Evolutionary conservation across 495 filamentous ascomycete genomes (phyloP), one percentile per base, ranked within the genome.

Genomic region (Bacidia rubella): DNA sequence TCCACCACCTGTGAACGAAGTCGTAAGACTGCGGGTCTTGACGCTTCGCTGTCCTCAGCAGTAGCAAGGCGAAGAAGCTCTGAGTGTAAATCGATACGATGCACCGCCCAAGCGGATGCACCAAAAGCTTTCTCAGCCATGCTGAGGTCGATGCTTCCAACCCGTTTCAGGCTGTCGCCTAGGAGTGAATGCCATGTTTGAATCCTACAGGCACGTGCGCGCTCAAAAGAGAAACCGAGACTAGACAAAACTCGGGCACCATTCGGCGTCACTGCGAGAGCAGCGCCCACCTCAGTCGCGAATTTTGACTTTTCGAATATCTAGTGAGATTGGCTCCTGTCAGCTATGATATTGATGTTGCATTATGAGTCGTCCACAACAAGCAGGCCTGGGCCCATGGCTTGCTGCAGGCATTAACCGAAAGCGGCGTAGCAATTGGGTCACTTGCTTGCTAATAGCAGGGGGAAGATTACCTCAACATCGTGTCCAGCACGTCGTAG

Each of bases 401-500:
- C n/a, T n/a, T n/a, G n/a, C n/a, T n/a, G n/a, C n/a, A n/a, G n/a
- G n/a, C n/a, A 32, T 21, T 3, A 39, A 43, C 41, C 15, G 19
- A 15, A 41, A 41, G n/a, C 39, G 20, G 20, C 39, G 20, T 41
- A 20, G 9, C 41, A 5, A 43, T 43, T 43, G 19, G 1, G 11
- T 9, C 11, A 43, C 1, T 15, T 10, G 15, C 3, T 11, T 17
- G 41, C 19, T 17, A 19, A 39, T 9, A 39, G n/a, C 32, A n/a
- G n/a, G n/a, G 32, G 10, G 32, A 39, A n/a, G 9, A 22, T 21
- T 22, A 68, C 66, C 53, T 62, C 49, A 0, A 82, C 75, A 44
- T 67, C 55, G 57, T 81, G 77, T 22, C 77, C 78, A 4, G 68
- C 66, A 1, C 66, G 66, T 51, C 73, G 68, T 17, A 81, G 62